A percentile compares a stretch with the other conserved stretches of the same genome.
phyloP scores from a whole-genome alignment of 768 basidiomycete species.

The Tricholoma sp. region DNA sequence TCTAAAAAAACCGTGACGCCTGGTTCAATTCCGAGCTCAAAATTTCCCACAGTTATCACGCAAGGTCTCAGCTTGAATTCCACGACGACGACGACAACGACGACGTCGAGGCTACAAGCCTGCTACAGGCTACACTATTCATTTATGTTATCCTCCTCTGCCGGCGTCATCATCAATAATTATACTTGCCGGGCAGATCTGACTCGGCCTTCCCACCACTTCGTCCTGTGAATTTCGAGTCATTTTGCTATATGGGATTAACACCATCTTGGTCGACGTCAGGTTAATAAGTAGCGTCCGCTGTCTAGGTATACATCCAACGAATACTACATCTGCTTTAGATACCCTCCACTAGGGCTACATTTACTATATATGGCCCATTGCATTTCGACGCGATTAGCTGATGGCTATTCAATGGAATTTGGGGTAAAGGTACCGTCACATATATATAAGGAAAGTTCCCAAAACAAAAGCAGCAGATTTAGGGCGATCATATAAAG shows the following conservation, averaged over 20 bases:
- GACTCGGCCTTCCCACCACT: conserved; percentile 7
- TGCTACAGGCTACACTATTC: background rate
- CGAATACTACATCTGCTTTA: too few species aligned
- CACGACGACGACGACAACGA: conserved; percentile 4
- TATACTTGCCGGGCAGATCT: background rate
- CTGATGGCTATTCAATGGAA: too few species aligned
- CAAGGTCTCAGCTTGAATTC: background rate
- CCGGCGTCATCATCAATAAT: background rate
- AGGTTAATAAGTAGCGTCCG: too few species aligned
- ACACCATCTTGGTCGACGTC: background rate
- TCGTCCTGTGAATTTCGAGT: conserved; percentile 1
- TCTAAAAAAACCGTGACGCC: background rate
- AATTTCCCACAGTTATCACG: background rate
- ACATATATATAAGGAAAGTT: too few species aligned
- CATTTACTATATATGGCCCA: too few species aligned
- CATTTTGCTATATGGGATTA: conserved; percentile 1
- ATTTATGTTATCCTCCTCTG: conserved; percentile 2
- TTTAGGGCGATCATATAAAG: too few species aligned
- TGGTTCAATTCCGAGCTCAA: background rate
- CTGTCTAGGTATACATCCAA: too few species aligned
- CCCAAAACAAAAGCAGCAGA: too few species aligned
- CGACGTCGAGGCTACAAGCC: background rate
- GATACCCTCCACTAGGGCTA: too few species aligned
- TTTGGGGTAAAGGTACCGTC: too few species aligned
- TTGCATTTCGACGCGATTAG: too few species aligned